Evolutionary conservation across 805 yeast species (phyloP), one percentile per base, ranked within the genome.

Genomic region (Suhomyces vadensis): DNA sequence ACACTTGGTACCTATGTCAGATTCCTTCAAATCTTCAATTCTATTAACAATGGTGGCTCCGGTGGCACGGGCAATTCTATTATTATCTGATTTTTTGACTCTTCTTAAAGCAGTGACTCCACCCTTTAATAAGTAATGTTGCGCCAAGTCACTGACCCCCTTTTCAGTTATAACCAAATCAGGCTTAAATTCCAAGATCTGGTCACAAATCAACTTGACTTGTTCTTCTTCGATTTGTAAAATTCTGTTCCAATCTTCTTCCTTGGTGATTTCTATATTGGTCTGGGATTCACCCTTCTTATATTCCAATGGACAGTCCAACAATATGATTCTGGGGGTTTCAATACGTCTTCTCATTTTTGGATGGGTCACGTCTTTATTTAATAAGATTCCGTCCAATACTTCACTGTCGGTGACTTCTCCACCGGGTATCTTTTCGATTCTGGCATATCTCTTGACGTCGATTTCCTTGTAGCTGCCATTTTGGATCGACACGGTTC

Each of bases 241-340:
- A 51, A 94, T 81, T 67, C 98, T 82, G 64, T 84, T 85, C 98
- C 98, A 94, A 71, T 94, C 99, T 50, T 83, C 87, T 67, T 92
- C 98, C 59, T 89, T 89, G 35, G 96, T 85, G 66, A 94, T 91
- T 73, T 94, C 99, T 55, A 94, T 88, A 69, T 94, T 92, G 42
- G 98, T 94, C 68, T 94, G 99, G 2, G 97, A 90, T 72, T 94
- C 99, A 53, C 99, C 99, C 77, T 94, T 94, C 74, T 94, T 94
- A 73, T 94, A 94, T 71, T 94, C 99, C 57, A 94, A 76, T 9
- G 99, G 97, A 69, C 97, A 91, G 70, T 94, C 99, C 55, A 94
- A 77, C 54, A 94, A 76, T 14, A 94, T 79, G 43, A 94, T 81
- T 52, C 92, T 80, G 40, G 99, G 99, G 59, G 89, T 87, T 63